Conservation (phyloP, 2,329 filamentous ascomycete species). For the Botryotinia convoluta region DNA sequence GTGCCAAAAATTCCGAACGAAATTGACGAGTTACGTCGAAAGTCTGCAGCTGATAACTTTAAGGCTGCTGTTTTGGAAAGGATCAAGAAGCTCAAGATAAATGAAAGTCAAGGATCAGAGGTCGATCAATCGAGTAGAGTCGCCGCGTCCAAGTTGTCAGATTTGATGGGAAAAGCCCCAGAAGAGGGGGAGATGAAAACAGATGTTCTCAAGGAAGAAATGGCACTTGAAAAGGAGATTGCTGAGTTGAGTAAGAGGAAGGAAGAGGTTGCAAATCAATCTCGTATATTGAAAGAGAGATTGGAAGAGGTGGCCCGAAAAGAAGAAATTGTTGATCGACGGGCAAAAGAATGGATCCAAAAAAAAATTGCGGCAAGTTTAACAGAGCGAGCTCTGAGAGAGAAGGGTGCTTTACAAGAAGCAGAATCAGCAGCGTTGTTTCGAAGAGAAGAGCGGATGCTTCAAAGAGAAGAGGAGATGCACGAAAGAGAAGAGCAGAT, state of each 20-base stretch:
- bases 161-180: not conserved
- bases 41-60: accelerated
- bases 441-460: not conserved
- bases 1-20: not conserved
- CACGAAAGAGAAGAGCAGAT: not conserved
- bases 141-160: not conserved
- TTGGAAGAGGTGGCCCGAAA: not conserved
- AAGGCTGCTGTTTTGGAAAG: not conserved
- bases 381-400: not conserved
- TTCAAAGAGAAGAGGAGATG: not conserved
- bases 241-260: not conserved
- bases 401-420: not conserved
- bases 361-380: not conserved
- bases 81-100: not conserved
- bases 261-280: not conserved
- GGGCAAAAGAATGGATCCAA: not conserved
- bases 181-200: not conserved
- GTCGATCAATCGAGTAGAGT: not conserved
- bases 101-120: not conserved
- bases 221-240: not conserved
- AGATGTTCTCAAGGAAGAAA: not conserved
- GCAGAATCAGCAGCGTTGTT: not conserved
- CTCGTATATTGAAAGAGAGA: not conserved
- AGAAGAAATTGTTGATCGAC: not conserved
- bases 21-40: not conserved